Base-by-base conservation (phyloP, 2,329 filamentous ascomycete genomes). In the Graphium sp. region DNA sequence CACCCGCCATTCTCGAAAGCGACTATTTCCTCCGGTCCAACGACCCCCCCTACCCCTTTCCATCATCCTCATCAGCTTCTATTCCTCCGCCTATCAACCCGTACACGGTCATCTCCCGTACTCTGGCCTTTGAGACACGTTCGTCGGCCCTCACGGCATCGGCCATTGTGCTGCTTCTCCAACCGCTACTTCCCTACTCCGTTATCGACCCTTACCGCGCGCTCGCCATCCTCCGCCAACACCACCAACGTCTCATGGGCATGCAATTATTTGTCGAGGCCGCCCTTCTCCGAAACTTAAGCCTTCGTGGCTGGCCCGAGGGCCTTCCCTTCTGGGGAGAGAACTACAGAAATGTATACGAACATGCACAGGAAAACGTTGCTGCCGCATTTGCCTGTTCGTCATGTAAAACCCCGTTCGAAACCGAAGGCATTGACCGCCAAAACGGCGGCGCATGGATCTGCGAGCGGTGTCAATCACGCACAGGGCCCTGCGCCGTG, bases 241-340 rank as follows among this genome's bases (percentile, higher is more conserved):
- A 74, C 29, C 69, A 76, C 38, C 48, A 53, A 5, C 66, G 71
- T 1, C 60, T 76, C 2, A 67, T 63, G 54, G 53, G 52, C 29
- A 66, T 74, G 60, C 52, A 57, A 15, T 55, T 72, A 20, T 74
- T 74, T 39, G 53, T 65, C 14, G 66, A 74, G 39, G 70, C 71
- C 0, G 56, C 70, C 0, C 54, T 72, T 1, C 50, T 76, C 11
- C 66, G 71, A 3, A 75, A 76, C 28, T 46, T 75, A 7, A 72
- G 65, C 40, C 52, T 69, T 9, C 50, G 51, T n/a, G 65, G 64
- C 13, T 71, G 66, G 66, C 63, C 64, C 0, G 50, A 49, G 1
- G 56, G 55, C 1, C 41, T 71, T 12, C 52, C 58, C 2, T 49
- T 43, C 28, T 74, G 65, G 64, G 62, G 63, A 3, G 58, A 62